phyloP scores from a whole-genome alignment of 495 filamentous ascomycete genomes.

The Hypoxylon crocopeplum region DNA sequence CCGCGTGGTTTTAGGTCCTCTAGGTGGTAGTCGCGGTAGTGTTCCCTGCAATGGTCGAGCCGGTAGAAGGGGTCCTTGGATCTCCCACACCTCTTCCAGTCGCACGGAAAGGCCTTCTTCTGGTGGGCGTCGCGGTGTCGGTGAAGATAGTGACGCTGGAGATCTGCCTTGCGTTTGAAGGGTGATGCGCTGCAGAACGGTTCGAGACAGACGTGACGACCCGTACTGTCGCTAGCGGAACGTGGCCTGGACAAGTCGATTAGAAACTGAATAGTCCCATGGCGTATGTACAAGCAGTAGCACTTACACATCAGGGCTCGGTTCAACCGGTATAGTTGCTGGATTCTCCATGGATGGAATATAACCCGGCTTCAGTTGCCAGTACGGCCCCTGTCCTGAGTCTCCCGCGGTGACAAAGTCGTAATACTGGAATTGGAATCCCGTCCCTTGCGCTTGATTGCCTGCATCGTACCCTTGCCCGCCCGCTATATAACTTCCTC shows the following conservation, averaged over 20 bases:
- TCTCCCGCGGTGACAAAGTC: conserved; percentile 26
- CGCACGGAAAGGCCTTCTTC: conserved; percentile 50
- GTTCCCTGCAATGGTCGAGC: conserved; percentile 57
- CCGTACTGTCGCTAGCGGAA: conserved; percentile 10
- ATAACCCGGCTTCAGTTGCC: conserved; percentile 26
- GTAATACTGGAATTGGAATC: conserved; percentile 18
- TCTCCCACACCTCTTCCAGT: conserved; percentile 50
- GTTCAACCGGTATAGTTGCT: conserved; percentile 1
- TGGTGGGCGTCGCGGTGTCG: conserved; percentile 44
- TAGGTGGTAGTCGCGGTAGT: conserved; percentile 56
- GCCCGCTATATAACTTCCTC: conserved; percentile 5
- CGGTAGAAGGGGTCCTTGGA: conserved; percentile 47
- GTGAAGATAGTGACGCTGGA: conserved; percentile 52
- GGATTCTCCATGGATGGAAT: conserved; percentile 12
- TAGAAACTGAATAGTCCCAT: not conserved
- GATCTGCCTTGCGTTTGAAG: conserved; percentile 56
- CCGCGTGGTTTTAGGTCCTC: conserved; percentile 55
- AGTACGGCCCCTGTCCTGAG: conserved; percentile 25
- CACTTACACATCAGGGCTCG: conserved; percentile 24
- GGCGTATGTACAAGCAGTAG: not conserved
- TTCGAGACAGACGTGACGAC: conserved; percentile 35
- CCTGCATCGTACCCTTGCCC: conserved; percentile 5
- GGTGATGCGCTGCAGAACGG: conserved; percentile 40
- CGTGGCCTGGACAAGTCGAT: conserved; percentile 21
- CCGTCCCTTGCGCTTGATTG: conserved; percentile 5